Percentiles rank a stretch among this genome's conserved stretches.
Conservation (phyloP, 331 rosid genomes). For the Quercus phellos region DNA sequence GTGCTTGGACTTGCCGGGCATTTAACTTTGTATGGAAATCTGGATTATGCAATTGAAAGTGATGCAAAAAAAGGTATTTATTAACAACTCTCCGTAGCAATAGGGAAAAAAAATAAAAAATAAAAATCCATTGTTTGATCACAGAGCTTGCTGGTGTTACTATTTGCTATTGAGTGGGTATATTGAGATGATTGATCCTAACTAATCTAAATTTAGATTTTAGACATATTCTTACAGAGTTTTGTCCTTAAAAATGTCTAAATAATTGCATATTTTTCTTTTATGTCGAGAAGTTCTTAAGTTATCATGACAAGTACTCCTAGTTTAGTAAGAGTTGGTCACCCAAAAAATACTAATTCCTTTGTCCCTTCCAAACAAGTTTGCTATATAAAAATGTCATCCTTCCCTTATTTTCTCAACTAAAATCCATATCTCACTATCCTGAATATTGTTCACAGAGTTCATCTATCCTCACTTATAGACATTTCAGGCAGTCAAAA, state of each 20-base stretch:
- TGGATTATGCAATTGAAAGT: too few relatives aligned
- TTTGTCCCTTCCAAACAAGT: not conserved
- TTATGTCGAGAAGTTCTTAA: not conserved
- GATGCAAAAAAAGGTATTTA: not conserved
- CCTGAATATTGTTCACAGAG: not conserved
- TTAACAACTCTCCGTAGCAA: too few relatives aligned
- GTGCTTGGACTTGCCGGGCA: too few relatives aligned
- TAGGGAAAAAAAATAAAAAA: too few relatives aligned
- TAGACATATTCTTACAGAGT: not conserved
- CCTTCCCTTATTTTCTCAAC: not conserved
- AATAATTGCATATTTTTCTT: not conserved
- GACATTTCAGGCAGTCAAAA: slow-evolving; percentile 6
- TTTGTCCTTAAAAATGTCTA: not conserved
- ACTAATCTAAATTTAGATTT: not conserved
- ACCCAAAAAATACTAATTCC: slow-evolving; percentile 38
- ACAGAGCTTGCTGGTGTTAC: not conserved
- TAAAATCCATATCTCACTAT: not conserved
- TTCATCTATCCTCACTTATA: not conserved
- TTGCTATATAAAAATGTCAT: slow-evolving; percentile 23
- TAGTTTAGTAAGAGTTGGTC: slow-evolving; percentile 38
- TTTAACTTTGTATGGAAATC: too few relatives aligned
- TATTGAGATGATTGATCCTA: not conserved
- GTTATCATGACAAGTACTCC: slow-evolving; percentile 4
- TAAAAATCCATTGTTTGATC: not conserved
- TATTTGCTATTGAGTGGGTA: not conserved